Evolutionary conservation across 306 rosid species (phyloP).

Genomic region (Geum urbanum): DNA sequence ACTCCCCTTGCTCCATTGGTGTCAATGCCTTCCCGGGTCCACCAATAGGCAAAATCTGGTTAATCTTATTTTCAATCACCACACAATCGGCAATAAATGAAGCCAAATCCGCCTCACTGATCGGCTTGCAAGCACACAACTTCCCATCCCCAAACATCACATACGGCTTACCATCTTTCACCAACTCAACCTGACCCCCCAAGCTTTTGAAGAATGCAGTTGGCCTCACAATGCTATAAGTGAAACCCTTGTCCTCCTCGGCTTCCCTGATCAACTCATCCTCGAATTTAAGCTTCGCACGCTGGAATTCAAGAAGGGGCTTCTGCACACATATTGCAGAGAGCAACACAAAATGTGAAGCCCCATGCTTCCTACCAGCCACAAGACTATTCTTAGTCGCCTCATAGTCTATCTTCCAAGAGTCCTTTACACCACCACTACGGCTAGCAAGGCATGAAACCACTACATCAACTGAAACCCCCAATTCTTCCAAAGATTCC

Average conservation of each 20-base stretch:
- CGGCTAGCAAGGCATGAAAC: conserved; percentile 97
- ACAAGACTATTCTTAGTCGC: conserved; percentile 83
- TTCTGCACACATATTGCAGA: conserved; percentile 97
- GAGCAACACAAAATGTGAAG: conserved; percentile 86
- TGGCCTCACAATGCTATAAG: conserved; percentile 85
- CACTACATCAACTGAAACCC: conserved; percentile 65
- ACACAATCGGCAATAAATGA: conserved; percentile 86
- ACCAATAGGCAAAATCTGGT: conserved; percentile 72
- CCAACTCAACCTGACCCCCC: conserved; percentile 97
- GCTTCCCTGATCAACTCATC: conserved; percentile 64
- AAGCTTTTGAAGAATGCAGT: conserved; percentile 96
- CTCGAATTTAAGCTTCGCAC: conserved; percentile 89
- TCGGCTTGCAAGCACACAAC: conserved; percentile 91
- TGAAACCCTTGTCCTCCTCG: conserved; percentile 48
- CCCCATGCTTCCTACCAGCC: conserved; percentile 77
- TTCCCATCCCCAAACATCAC: conserved; percentile 99
- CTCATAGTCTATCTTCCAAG: conserved; percentile 96
- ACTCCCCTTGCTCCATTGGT: conserved; percentile 89
- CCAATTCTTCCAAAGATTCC: conserved; percentile 44
- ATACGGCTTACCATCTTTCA: conserved; percentile 97
- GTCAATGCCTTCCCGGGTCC: conserved; percentile 92
- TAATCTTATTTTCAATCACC: conserved; percentile 55
- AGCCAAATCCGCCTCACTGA: conserved; percentile 84
- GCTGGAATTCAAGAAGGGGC: conserved; percentile 92
- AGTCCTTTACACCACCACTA: conserved; percentile 83